Percentiles rank a stretch among this genome's conserved stretches.
Evolutionary conservation across 352 stramenopile genomes (phyloP).

Genomic region (Lagenidium sp.): DNA sequence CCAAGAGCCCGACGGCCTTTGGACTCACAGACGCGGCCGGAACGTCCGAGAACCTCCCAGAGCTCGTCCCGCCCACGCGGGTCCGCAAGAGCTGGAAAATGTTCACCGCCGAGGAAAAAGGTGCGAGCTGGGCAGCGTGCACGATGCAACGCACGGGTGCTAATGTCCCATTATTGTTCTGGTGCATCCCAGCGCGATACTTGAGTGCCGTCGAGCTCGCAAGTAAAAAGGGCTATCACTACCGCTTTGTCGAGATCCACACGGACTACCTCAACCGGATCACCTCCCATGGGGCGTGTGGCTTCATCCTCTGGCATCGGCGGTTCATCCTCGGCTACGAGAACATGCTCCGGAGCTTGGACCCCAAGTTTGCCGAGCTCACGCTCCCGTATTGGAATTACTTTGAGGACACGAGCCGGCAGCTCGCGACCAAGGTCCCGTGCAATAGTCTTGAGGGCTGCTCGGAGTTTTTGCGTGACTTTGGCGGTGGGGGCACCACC

Average conservation of each 20-base stretch:
- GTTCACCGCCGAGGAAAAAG: slow-evolving; percentile 7
- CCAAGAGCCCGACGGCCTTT: too few species aligned
- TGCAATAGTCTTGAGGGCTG: slow-evolving; percentile 14
- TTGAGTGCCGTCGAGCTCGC: slow-evolving; percentile 9
- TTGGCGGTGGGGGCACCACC: slow-evolving; percentile 7
- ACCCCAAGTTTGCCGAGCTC: slow-evolving; percentile 9
- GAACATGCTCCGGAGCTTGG: slow-evolving; percentile 18
- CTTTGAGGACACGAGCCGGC: slow-evolving; percentile 13
- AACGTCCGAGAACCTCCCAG: not conserved
- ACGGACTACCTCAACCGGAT: slow-evolving; percentile 1
- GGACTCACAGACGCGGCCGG: not conserved
- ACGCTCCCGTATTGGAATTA: slow-evolving; percentile 18
- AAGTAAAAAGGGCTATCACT: slow-evolving; percentile 14
- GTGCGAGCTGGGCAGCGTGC: too few species aligned
- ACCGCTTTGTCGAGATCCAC: slow-evolving; percentile 15
- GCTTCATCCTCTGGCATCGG: slow-evolving; percentile 15
- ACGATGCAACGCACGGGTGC: too few species aligned
- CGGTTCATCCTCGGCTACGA: slow-evolving; percentile 18
- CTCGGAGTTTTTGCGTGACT: slow-evolving; percentile 11
- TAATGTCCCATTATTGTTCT: too few species aligned
- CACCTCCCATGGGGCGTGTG: slow-evolving; percentile 14
- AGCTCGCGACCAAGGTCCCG: slow-evolving; percentile 2
- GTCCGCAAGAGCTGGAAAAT: slow-evolving; percentile 9
- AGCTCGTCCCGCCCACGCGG: slow-evolving; percentile 1
- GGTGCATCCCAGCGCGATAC: slow-evolving; percentile 14